phyloP scores from a whole-genome alignment of 2,329 filamentous ascomycete species.

The Chrysoporthe deuterocubensis region DNA sequence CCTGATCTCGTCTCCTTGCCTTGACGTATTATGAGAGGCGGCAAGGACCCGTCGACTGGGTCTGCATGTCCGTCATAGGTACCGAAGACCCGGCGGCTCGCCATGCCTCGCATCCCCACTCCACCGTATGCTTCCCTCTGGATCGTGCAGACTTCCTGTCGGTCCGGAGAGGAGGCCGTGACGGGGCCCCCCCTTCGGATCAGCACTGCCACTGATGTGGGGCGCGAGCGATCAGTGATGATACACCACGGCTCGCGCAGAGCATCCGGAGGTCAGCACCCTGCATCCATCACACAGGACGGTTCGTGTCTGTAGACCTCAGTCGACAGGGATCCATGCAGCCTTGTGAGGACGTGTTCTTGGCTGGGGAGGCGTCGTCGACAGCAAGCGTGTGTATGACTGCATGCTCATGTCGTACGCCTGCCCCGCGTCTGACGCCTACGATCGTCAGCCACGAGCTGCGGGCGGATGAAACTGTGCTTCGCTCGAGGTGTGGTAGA shows the following conservation, averaged over 20 bases:
- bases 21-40: not conserved
- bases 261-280: not conserved
- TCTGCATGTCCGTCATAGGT: not conserved
- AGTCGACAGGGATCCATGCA: not conserved
- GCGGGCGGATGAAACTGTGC: not conserved
- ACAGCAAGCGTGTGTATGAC: not conserved
- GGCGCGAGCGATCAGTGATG: not conserved
- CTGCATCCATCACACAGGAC: not conserved
- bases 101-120: not conserved
- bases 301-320: not conserved
- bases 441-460: not conserved
- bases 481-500: not conserved
- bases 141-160: not conserved
- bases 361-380: not conserved
- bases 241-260: not conserved
- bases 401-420: not conserved
- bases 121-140: not conserved
- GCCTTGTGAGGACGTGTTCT: not conserved
- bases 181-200: not conserved
- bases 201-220: not conserved
- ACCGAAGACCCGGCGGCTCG: not conserved
- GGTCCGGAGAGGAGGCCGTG: not conserved
- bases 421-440: not conserved
- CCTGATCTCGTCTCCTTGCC: too few relatives aligned
- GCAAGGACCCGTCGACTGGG: not conserved